Base-by-base conservation (phyloP, 306 rosid species). In the Acacia crassicarpa region DNA sequence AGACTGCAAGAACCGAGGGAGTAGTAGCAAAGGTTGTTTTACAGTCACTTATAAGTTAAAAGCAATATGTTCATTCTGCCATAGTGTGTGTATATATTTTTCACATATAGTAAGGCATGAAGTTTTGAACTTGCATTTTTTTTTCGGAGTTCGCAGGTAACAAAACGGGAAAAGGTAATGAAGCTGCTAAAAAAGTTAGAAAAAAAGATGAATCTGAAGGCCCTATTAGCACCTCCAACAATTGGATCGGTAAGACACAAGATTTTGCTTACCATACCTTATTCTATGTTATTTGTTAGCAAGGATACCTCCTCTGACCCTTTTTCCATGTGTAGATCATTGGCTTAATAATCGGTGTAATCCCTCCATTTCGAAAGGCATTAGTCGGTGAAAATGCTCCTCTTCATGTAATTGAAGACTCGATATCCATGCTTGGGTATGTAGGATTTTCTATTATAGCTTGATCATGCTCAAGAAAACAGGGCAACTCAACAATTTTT, bases 351-450 rank as follows among this genome's bases (percentile, higher is more conserved):
- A 46, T 86, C 5, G 89, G 85, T 38, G 69, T 43, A 67, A 76
- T 78, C 45, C 65, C 89, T 78, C 85, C 48, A 19, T 41, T 86
- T 49, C 72, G 16, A 69, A 83, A 44, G 79, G 10, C 27, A 74
- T 46, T 86, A 20, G 67, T 87, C 9, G 89, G 89, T 7, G 85
- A 81, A 51, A 25, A 53, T 61, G 87, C 85, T 84, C 82, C 87
- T 33, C 75, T 87, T n/a, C 81, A 58, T 33, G 85, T 79, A 6
- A 27, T 87, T 67, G 67, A 81, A 66, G 87, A 70, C 59, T 83
- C 89, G 69, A 45, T 46, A 71, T 74, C 82, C 75, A 67, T 84
- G 87, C 1, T 87, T 19, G 89, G 89, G 85, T 83, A 81, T 30
- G 87, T 46, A 75, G 54, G 72, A 27, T 79, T 17, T 40, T 65